These are phyloP conservation scores for Chlorella sp. DNA, from an alignment of 139 green algal species.

Conservation along the genomic window DNA sequence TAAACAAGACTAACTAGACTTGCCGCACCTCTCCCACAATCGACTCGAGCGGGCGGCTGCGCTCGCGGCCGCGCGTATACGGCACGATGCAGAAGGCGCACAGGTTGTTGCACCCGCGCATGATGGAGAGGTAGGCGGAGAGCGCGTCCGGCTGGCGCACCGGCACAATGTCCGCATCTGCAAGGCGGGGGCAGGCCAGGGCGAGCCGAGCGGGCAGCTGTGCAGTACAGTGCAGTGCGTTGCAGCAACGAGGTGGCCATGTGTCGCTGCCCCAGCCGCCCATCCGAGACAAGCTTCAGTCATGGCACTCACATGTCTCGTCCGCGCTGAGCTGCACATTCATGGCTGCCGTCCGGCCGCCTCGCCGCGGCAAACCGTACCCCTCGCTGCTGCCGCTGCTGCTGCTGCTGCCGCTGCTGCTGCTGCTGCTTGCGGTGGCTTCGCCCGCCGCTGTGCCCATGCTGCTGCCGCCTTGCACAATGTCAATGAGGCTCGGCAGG, in stretches of 20 bases:
- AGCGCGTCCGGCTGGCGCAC: slow-evolving; percentile 52
- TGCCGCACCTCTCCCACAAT: slow-evolving; percentile 81
- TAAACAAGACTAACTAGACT: no score
- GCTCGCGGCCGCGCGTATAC: slow-evolving; percentile 82
- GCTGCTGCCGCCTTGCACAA: slow-evolving; percentile 51
- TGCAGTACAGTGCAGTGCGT: no score
- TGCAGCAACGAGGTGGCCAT: no score
- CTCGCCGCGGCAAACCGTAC: background rate
- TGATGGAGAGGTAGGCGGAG: slow-evolving; percentile 83
- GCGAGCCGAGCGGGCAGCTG: no score
- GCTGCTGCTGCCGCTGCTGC: background rate
- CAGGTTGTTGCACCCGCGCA: slow-evolving; percentile 92
- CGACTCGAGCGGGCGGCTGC: slow-evolving; percentile 66
- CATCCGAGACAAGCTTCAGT: no score
- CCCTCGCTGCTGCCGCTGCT: background rate
- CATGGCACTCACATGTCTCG: slow-evolving; percentile 68
- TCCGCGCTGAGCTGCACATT: slow-evolving; percentile 86
- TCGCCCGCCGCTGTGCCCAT: background rate
- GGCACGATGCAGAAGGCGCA: slow-evolving; percentile 92
- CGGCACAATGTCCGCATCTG: slow-evolving; percentile 84
- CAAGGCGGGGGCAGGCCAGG: background rate
- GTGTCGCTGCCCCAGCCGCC: no score
- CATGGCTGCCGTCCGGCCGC: slow-evolving; percentile 56
- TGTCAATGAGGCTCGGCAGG: slow-evolving; percentile 78
- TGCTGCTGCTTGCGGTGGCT: background rate